These are phyloP conservation scores for Ceratobasidium papillatum DNA, from an alignment of 1,284 basidiomycete genomes.

Conservation along the genomic window DNA sequence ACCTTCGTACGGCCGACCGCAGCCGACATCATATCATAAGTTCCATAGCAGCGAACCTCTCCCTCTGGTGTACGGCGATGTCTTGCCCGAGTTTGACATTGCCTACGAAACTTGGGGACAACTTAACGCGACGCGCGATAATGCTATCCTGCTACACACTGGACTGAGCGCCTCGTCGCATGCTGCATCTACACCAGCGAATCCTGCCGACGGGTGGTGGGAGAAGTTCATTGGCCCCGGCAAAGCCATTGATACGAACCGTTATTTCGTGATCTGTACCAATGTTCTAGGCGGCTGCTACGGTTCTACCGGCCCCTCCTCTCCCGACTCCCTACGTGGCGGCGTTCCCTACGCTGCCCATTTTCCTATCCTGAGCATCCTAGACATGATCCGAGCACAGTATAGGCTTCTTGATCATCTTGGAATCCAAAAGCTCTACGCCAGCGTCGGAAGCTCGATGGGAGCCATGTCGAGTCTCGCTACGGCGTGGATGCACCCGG, in stretches of 20 bases:
- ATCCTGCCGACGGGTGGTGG: constrained; percentile 95
- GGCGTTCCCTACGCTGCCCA: constrained; percentile 80
- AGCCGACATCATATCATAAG: constrained; percentile 69
- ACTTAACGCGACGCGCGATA: constrained; percentile 79
- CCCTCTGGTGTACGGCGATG: constrained; percentile 74
- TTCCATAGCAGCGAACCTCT: constrained; percentile 73
- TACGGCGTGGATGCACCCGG: constrained; percentile 92
- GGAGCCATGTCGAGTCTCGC: constrained; percentile 98
- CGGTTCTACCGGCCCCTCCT: constrained; percentile 93
- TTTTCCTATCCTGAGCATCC: constrained; percentile 92
- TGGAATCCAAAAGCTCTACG: constrained; percentile 86
- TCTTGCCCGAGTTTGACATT: constrained; percentile 81
- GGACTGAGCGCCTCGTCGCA: constrained; percentile 96
- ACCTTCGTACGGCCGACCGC: constrained; percentile 78
- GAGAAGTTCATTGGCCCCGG: constrained; percentile 97
- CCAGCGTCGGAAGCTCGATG: constrained; percentile 94
- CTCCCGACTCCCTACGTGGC: constrained; percentile 66
- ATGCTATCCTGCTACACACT: constrained; percentile 96
- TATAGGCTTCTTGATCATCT: constrained; percentile 87
- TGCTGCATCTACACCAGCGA: constrained; percentile 83
- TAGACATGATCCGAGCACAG: constrained; percentile 97
- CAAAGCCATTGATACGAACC: constrained; percentile 90
- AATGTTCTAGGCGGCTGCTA: constrained; percentile 99
- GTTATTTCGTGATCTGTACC: constrained; percentile 89
- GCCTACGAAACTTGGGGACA: constrained; percentile 99